A percentile compares a stretch with the other conserved stretches of the same genome.
Evolutionary conservation across 768 basidiomycete species (phyloP).

Genomic region (Tephrocybe sp.): DNA sequence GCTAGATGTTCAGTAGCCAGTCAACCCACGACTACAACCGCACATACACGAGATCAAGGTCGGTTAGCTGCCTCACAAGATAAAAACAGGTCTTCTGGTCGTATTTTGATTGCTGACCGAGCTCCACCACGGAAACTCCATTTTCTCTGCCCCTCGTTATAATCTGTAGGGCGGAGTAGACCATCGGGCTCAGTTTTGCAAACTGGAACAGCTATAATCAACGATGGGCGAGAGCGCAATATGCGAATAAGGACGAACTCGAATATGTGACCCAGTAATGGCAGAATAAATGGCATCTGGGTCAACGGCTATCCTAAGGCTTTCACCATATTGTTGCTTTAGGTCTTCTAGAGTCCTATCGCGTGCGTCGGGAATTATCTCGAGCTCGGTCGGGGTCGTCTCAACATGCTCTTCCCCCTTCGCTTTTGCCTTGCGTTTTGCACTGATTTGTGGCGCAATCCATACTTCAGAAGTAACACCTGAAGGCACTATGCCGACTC

Average conservation of each 20-base stretch:
- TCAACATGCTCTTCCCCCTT: conserved; percentile 49
- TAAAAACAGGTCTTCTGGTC: conserved; percentile 92
- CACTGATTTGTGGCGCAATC: conserved; percentile 73
- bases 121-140: conserved; percentile 74
- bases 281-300: conserved; percentile 72
- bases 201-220: conserved; percentile 43
- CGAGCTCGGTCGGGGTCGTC: conserved; percentile 42
- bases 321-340: conserved; percentile 53
- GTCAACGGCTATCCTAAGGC: conserved; percentile 72
- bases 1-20: conserved; percentile 3
- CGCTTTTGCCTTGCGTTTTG: conserved; percentile 60
- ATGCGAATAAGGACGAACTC: conserved; percentile 44
- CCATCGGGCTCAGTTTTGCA: conserved; percentile 78
- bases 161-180: conserved; percentile 80
- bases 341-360: conserved; percentile 56
- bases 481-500: conserved; percentile 67
- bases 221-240: neutral
- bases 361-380: conserved; percentile 54
- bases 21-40: too few relatives aligned
- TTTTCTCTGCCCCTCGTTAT: conserved; percentile 78
- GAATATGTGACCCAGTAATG: conserved; percentile 81
- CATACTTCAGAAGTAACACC: conserved; percentile 65
- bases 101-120: conserved; percentile 76
- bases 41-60: conserved; percentile 70
- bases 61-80: conserved; percentile 71